phyloP scores from a whole-genome alignment of 2,329 filamentous ascomycete species.

The Ascochyta viciae-villosae region DNA sequence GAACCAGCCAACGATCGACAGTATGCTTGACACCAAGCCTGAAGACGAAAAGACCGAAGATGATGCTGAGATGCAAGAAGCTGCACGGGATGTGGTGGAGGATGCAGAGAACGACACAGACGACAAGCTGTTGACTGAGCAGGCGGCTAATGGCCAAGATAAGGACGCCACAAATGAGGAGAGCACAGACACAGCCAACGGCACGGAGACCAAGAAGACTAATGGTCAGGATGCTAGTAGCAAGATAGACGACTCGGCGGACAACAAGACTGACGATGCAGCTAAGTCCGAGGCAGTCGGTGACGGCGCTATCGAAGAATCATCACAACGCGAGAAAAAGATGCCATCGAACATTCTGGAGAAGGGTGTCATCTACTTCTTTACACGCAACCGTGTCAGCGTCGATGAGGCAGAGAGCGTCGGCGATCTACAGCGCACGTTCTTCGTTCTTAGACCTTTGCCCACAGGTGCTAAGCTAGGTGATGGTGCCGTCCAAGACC shows the following conservation, averaged over 20 bases:
- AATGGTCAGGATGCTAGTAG: slow-evolving; percentile 36
- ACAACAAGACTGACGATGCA: slow-evolving; percentile 26
- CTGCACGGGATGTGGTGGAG: slow-evolving; percentile 8
- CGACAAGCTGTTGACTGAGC: slow-evolving; percentile 19
- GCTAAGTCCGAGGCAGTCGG: slow-evolving; percentile 27
- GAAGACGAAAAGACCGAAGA: slow-evolving; percentile 22
- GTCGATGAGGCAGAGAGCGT: slow-evolving; percentile 73
- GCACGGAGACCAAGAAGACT: slow-evolving; percentile 17
- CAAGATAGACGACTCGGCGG: slow-evolving; percentile 27
- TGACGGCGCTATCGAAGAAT: slow-evolving; percentile 54
- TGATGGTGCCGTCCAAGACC: slow-evolving; percentile 62
- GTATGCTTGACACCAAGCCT: slow-evolving; percentile 54
- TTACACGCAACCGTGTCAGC: slow-evolving; percentile 79
- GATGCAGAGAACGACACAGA: slow-evolving; percentile 7
- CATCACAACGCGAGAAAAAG: slow-evolving; percentile 58
- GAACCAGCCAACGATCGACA: slow-evolving; percentile 62
- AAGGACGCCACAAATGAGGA: neutral
- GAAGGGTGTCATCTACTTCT: slow-evolving; percentile 91
- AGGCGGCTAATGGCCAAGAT: slow-evolving; percentile 17
- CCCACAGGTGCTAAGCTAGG: slow-evolving; percentile 72
- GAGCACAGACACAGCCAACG: neutral
- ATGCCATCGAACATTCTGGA: slow-evolving; percentile 74
- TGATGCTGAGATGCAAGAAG: slow-evolving; percentile 34
- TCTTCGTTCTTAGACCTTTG: slow-evolving; percentile 79
- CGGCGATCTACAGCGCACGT: slow-evolving; percentile 77